phyloP scores from a whole-genome alignment of 176 grass and related monocot genomes.

The Carex littledalei region DNA sequence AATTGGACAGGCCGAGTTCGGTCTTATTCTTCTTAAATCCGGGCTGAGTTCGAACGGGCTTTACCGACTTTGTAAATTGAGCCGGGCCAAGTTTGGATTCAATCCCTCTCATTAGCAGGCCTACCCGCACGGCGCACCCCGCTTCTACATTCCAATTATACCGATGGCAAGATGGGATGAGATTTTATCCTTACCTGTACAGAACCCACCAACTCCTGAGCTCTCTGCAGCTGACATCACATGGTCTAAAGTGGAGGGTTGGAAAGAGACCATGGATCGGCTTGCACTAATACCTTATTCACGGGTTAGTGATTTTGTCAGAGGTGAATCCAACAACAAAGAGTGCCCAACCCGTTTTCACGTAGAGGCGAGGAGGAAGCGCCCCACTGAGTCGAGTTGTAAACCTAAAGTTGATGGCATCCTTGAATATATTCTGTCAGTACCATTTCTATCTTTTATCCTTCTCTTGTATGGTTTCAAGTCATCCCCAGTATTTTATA shows the following conservation, averaged over 20 bases:
- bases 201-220: constrained; percentile 70
- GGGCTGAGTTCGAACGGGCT: no score
- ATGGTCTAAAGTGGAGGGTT: constrained; percentile 93
- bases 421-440: constrained; percentile 98
- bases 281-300: constrained; percentile 92
- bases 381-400: constrained; percentile 48
- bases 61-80: no score
- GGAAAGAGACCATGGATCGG: constrained; percentile 81
- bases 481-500: neutral
- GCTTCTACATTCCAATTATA: neutral
- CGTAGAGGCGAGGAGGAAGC: constrained; percentile 75
- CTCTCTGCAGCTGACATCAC: constrained; percentile 79
- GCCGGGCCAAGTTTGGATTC: no score
- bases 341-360: constrained; percentile 82
- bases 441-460: constrained; percentile 11
- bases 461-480: neutral
- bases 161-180: constrained; percentile 97
- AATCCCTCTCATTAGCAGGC: no score
- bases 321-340: constrained; percentile 85
- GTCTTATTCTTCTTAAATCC: no score
- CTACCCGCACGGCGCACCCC: neutral
- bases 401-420: constrained; percentile 98
- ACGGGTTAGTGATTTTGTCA: constrained; percentile 76
- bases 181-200: constrained; percentile 86
- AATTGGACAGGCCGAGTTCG: no score